Conservation (phyloP, 108 stramenopile species). For the Fragilaria radians region DNA sequence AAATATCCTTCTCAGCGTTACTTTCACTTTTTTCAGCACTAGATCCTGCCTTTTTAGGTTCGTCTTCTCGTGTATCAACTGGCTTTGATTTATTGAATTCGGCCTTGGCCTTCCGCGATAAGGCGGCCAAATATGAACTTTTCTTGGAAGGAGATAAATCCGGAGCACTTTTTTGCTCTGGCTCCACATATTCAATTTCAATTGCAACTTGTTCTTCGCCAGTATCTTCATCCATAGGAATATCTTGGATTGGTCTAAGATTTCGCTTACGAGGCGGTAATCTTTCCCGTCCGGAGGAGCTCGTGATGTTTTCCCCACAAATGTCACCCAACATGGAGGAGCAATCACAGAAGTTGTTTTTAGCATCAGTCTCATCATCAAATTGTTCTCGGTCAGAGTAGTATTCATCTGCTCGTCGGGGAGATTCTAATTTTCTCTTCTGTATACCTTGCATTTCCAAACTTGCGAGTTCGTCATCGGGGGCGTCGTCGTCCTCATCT, state of each 20-base stretch:
- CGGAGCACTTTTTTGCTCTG: background rate
- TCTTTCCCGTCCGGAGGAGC: conserved; percentile 4
- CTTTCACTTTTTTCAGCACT: conserved; percentile 10
- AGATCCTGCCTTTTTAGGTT: background rate
- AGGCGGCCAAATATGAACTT: conserved; percentile 38
- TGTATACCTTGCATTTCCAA: background rate
- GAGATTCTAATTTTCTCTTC: background rate
- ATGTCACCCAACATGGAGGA: conserved; percentile 1
- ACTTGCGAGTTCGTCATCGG: conserved; percentile 8
- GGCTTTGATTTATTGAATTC: conserved; percentile 22
- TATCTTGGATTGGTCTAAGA: conserved; percentile 1
- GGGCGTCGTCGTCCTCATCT: conserved; percentile 1
- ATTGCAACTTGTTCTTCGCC: conserved; percentile 59
- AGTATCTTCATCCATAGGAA: conserved; percentile 12
- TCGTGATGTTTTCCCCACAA: conserved; percentile 7
- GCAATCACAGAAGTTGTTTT: background rate
- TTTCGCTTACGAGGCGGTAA: background rate
- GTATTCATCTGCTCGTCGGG: background rate
- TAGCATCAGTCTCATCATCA: background rate
- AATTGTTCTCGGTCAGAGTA: background rate
- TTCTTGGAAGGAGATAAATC: conserved; percentile 14
- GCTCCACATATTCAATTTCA: conserved; percentile 62
- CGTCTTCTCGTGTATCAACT: background rate
- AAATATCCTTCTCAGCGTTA: conserved; percentile 28
- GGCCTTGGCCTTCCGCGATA: conserved; percentile 47